Base-by-base conservation (phyloP, 306 rosid species). In the Cucumis melo region DNA sequence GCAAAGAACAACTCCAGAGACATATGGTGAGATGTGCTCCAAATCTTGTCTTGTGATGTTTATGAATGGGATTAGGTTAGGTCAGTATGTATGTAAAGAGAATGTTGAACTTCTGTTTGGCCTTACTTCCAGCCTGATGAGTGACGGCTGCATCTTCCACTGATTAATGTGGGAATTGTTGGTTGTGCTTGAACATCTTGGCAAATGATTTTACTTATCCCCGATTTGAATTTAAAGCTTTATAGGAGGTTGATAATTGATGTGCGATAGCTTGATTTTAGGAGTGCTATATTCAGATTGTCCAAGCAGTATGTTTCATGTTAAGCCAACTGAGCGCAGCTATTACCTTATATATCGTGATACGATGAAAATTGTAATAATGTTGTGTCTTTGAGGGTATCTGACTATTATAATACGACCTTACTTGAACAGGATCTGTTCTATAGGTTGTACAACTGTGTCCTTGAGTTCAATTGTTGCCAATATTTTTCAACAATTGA, bases 1-100 rank as follows among this genome's bases (percentile, higher is more conserved):
- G 97, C 83, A 95, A 95, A 85, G 97, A 95, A 82, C 99, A 95
- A 84, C 98, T 95, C 85, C 99, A 95, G 82, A 92, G 99, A 91
- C 99, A 95, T 86, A 90, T 95, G 99, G 99, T 95, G 88, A 90
- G 99, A 86, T 65, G 54, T 83, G 79, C 75, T 36, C 80, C 81
- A 79, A 79, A 27, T 27, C 29, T 27, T 27, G 29, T 27, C 29
- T 27, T 27, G 29, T 27, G 29, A 27, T 27, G 29, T 27, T 27
- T 27, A 27, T 27, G 29, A 27, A 27, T 27, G 29, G 2, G 29
- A 27, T 27, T 27, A 27, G 29, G 29, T 3, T 27, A 27, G 29
- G 10, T 5, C 20, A 36, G 11, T 20, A 36, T 74, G 21, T 75
- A 71, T 39, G 32, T 11, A 16, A 50, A 11, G 3, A 11, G 64